phyloP scores from a whole-genome alignment of 257 asterid genomes.

The Verbascum thapsus region DNA sequence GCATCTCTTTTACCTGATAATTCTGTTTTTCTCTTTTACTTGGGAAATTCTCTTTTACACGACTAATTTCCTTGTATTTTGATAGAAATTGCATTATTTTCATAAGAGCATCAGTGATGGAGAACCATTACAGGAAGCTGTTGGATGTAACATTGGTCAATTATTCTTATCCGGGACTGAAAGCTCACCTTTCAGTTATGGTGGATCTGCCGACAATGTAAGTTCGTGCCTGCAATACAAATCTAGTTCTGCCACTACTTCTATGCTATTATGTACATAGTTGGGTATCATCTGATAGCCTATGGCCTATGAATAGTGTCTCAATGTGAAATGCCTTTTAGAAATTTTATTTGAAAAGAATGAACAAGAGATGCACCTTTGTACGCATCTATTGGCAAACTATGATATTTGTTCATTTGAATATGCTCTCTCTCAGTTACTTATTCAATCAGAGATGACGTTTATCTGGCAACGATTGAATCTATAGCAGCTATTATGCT shows the following conservation, averaged over 20 bases:
- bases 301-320: conserved; percentile 3
- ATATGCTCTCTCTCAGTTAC: conserved; percentile 6
- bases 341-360: conserved; percentile 6
- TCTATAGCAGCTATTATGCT: conserved; percentile 10
- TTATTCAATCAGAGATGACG: conserved; percentile 7
- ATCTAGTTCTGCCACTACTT: conserved; percentile 11
- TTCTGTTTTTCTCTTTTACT: conserved; percentile 22
- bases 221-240: conserved; percentile 29
- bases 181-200: conserved; percentile 47
- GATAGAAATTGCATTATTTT: conserved; percentile 45
- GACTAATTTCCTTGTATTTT: conserved; percentile 24
- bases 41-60: conserved; percentile 10
- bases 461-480: neutral
- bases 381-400: conserved; percentile 14
- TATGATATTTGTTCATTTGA: neutral
- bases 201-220: conserved; percentile 55
- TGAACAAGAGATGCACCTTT: conserved; percentile 11
- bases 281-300: conserved; percentile 1
- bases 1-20: neutral
- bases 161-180: conserved; percentile 58
- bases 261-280: neutral
- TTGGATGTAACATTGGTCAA: conserved; percentile 50
- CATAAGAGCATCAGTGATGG: conserved; percentile 26
- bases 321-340: neutral
- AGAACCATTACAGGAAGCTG: conserved; percentile 37